Percentiles rank a stretch among this genome's conserved stretches.
phyloP scores from a whole-genome alignment of 495 filamentous ascomycete species.

The Platismatia glauca region DNA sequence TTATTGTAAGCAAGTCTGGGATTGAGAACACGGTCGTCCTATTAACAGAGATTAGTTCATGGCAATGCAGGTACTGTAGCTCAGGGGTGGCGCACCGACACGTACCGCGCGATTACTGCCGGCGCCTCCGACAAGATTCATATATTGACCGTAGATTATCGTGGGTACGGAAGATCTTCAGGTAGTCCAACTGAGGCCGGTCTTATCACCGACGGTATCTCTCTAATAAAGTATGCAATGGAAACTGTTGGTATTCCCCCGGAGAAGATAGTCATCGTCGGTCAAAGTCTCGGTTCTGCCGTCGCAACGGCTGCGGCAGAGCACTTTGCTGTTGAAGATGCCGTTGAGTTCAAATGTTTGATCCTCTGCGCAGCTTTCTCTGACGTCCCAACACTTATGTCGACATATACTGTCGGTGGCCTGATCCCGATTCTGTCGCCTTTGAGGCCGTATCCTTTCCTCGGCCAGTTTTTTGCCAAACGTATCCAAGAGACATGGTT shows the following conservation, averaged over 20 bases:
- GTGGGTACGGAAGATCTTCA: slow-evolving; percentile 76
- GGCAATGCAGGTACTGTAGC: slow-evolving; percentile 47
- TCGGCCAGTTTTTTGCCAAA: slow-evolving; percentile 39
- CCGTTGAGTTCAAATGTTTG: slow-evolving; percentile 52
- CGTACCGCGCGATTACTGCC: slow-evolving; percentile 39
- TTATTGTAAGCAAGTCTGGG: slow-evolving; percentile 37
- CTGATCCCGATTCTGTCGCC: slow-evolving; percentile 71
- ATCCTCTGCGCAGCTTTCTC: slow-evolving; percentile 75
- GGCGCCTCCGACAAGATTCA: slow-evolving; percentile 38
- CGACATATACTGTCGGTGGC: slow-evolving; percentile 65
- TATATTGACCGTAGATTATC: slow-evolving; percentile 73
- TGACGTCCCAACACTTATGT: slow-evolving; percentile 58
- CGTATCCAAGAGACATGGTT: slow-evolving; percentile 50
- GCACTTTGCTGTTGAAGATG: slow-evolving; percentile 38
- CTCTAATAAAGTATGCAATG: slow-evolving; percentile 61
- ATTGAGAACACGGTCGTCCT: not conserved
- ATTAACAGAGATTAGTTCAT: slow-evolving; percentile 27
- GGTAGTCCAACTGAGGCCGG: slow-evolving; percentile 75
- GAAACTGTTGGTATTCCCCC: slow-evolving; percentile 52
- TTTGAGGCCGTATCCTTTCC: slow-evolving; percentile 47
- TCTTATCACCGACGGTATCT: slow-evolving; percentile 67
- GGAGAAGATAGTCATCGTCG: slow-evolving; percentile 67
- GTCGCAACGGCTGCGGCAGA: slow-evolving; percentile 65
- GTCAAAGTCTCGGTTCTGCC: slow-evolving; percentile 84
- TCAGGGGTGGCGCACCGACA: slow-evolving; percentile 42